Percentiles rank a stretch among this genome's conserved stretches.
Evolutionary conservation across 345 rosid genomes (phyloP).

Genomic region (Capsella bursapastoris): DNA sequence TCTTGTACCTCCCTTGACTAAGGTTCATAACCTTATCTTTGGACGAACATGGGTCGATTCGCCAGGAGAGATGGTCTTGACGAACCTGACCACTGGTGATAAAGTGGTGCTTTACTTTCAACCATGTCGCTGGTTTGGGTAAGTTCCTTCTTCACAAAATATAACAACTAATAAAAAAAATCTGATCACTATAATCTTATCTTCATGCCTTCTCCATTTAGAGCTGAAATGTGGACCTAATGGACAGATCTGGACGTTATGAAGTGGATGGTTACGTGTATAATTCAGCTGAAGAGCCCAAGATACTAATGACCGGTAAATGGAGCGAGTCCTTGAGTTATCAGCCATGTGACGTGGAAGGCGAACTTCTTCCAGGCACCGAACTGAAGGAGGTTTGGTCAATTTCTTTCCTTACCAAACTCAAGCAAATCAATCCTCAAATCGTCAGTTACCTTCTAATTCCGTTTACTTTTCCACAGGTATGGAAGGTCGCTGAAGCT

Average conservation of each 20-base stretch:
- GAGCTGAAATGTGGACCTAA: constrained; percentile 23
- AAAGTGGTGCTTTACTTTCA: constrained; percentile 48
- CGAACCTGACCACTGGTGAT: constrained; percentile 73
- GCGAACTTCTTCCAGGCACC: constrained; percentile 71
- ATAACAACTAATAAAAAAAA: neutral
- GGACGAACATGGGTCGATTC: constrained; percentile 80
- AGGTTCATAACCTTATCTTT: constrained; percentile 70
- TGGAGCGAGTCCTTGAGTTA: constrained; percentile 70
- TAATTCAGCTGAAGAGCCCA: constrained; percentile 71
- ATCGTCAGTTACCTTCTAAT: neutral
- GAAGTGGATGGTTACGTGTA: constrained; percentile 83
- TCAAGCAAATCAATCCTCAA: constrained; percentile 12
- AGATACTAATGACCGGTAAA: constrained; percentile 77
- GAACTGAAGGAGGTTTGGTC: constrained; percentile 61
- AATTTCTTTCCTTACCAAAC: neutral
- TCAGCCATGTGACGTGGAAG: constrained; percentile 76
- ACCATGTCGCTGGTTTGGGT: constrained; percentile 81
- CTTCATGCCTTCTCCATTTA: constrained; percentile 14
- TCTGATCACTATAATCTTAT: constrained; percentile 14
- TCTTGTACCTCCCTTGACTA: constrained; percentile 72
- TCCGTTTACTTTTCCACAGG: constrained; percentile 40
- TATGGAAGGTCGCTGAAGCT: constrained; percentile 70
- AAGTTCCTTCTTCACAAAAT: constrained; percentile 19
- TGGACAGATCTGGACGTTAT: constrained; percentile 76
- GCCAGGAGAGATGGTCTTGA: constrained; percentile 73